Evolutionary conservation across 306 rosid species (phyloP), one percentile per base, ranked within the genome.

Genomic region (Biancaea sappan): DNA sequence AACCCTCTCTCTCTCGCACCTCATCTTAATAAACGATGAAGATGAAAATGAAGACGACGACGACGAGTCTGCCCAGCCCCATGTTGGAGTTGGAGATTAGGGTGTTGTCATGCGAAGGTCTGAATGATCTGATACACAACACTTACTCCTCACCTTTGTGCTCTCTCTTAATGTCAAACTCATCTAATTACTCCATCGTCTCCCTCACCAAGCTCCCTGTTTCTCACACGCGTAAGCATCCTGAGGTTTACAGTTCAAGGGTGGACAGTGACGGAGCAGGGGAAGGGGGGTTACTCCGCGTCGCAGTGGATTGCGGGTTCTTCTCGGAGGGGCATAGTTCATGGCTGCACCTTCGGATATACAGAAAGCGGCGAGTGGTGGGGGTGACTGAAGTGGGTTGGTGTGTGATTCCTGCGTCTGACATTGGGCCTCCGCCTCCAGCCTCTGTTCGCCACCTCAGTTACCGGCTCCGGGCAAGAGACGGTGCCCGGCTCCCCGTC

Each of bases 401-500:
- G 83, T 89, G 89, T 48, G 84, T 79, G 47, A 82, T 89, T 66
- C 83, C 88, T 5, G 80, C 83, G 48, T 18, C 75, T 0, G 91
- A 89, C 77, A 73, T 89, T 24, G 81, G 81, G 56, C 35, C 76
- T 57, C 75, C 75, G 5, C 73, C 81, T 34, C 53, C 67, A 0
- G 72, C 83, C 7, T 66, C 84, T 2, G 66, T 76, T 7, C 78
- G 83, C 12, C 37, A 64, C 82, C 54, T 89, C 68, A 89, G 90
- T 74, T 87, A 87, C 84, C 88, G 94, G 69, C 69, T 89, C 24
- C 79, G 91, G 78, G 84, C 78, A 1, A 79, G 68, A 68, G 91
- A 85, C 85, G 90, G 94, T 60, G 77, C 84, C 10, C 82, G 78
- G 66, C 56, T 77, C 40, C 57, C 53, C 1, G 74, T 80, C 40